Evolutionary conservation across 495 filamentous ascomycete genomes (phyloP).

Genomic region (Friedmanniomyces simplex): DNA sequence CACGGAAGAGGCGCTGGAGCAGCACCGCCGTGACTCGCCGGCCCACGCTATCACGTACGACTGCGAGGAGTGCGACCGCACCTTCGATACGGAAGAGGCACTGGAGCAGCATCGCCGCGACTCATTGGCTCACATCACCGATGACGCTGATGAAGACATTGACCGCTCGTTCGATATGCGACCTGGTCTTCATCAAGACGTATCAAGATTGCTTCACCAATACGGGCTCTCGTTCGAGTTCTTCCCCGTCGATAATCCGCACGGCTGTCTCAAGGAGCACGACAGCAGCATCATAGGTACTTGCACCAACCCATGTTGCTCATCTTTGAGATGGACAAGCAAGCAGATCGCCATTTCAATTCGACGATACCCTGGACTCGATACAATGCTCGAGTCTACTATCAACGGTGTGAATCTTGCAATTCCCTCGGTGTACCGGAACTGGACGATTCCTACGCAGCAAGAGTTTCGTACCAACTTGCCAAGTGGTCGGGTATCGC

Average conservation of each 20-base stretch:
- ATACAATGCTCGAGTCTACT: slow-evolving; percentile 41
- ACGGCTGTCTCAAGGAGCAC: slow-evolving; percentile 16
- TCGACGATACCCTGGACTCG: slow-evolving; percentile 31
- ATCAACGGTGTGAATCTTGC: slow-evolving; percentile 37
- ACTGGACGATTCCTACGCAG: slow-evolving; percentile 38
- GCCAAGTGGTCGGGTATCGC: no score
- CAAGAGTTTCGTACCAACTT: slow-evolving; percentile 41
- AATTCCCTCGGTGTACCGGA: slow-evolving; percentile 26
- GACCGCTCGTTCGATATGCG: slow-evolving; percentile 24
- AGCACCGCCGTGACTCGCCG: no score
- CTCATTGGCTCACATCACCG: background rate
- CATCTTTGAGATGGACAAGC: slow-evolving; percentile 31
- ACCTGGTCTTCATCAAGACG: slow-evolving; percentile 32
- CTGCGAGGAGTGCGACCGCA: background rate
- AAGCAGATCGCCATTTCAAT: slow-evolving; percentile 38
- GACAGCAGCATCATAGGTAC: slow-evolving; percentile 28
- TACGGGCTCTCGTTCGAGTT: slow-evolving; percentile 27
- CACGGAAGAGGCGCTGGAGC: no score
- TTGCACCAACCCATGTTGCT: slow-evolving; percentile 29
- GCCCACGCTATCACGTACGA: no score
- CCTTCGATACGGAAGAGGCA: background rate
- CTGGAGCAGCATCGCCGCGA: slow-evolving; percentile 5
- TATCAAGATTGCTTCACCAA: slow-evolving; percentile 29
- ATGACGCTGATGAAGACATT: background rate
- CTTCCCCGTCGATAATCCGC: slow-evolving; percentile 22